Evolutionary conservation across 768 basidiomycete genomes (phyloP).

Genomic region (Lentinula aciculospora): DNA sequence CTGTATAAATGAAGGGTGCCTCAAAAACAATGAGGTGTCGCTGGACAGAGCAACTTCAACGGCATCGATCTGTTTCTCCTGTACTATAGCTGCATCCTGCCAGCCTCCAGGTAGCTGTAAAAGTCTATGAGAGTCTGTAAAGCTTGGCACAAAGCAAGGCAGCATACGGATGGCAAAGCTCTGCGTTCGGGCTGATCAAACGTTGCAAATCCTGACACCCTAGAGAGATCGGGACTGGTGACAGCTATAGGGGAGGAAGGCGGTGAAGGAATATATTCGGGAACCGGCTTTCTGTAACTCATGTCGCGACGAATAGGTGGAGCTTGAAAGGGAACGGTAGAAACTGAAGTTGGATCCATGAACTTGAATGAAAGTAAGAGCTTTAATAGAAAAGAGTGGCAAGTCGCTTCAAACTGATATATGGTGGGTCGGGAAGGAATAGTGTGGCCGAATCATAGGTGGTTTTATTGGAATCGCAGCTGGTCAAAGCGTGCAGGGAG

Average conservation of each 20-base stretch:
- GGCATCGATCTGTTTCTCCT: constrained; percentile 10
- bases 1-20: neutral
- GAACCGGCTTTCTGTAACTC: constrained; percentile 71
- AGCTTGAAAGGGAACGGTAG: neutral
- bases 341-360: neutral
- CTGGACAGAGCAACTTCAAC: neutral
- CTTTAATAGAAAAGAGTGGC: constrained; percentile 1
- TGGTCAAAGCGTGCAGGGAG: neutral
- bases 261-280: constrained; percentile 61
- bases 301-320: constrained; percentile 27
- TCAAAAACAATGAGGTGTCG: neutral
- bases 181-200: neutral
- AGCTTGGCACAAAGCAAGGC: neutral
- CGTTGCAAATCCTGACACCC: constrained; percentile 17
- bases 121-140: constrained; percentile 19
- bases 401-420: neutral
- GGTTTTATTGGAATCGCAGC: constrained; percentile 1
- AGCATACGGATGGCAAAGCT: constrained; percentile 12
- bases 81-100: constrained; percentile 18
- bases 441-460: neutral
- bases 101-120: constrained; percentile 24
- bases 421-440: neutral
- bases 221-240: constrained; percentile 16
- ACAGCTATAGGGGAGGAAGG: constrained; percentile 37
- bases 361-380: neutral